Evolutionary conservation across 495 filamentous ascomycete genomes (phyloP).

Genomic region (Penicillium steckii): DNA sequence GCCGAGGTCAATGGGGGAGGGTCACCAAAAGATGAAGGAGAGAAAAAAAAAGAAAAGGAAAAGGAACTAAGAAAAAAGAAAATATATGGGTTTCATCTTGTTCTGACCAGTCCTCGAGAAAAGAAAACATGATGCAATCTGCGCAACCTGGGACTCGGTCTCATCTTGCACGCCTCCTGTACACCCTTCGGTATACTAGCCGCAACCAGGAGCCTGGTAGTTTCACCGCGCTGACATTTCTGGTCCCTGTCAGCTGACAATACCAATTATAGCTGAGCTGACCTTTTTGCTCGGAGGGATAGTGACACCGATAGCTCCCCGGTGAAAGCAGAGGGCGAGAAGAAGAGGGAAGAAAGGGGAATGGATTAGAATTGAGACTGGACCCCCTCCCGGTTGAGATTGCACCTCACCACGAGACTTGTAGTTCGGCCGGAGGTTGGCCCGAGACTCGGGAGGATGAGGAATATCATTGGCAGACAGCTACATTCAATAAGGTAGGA

Average conservation of each 20-base stretch:
- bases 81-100: background rate
- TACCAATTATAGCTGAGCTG: conserved; percentile 8
- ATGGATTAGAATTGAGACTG: conserved; percentile 18
- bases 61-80: background rate
- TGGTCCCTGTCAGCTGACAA: conserved; percentile 13
- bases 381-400: conserved; percentile 11
- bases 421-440: conserved; percentile 21
- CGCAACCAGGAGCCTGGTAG: conserved; percentile 17
- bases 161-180: conserved; percentile 10
- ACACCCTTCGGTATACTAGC: conserved; percentile 10
- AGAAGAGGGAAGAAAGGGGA: background rate
- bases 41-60: background rate
- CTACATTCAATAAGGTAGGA: conserved; percentile 13
- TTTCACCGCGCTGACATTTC: conserved; percentile 12
- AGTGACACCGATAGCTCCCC: conserved; percentile 1
- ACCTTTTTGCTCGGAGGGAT: background rate
- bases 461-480: conserved; percentile 15
- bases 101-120: background rate
- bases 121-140: conserved; percentile 13
- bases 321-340: background rate
- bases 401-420: conserved; percentile 20
- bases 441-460: conserved; percentile 8
- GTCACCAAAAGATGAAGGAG: background rate
- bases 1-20: conserved; percentile 12
- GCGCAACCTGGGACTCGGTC: conserved; percentile 14